Base-by-base conservation (phyloP, 352 stramenopile genomes). In the Pythium phragmiticola region DNA sequence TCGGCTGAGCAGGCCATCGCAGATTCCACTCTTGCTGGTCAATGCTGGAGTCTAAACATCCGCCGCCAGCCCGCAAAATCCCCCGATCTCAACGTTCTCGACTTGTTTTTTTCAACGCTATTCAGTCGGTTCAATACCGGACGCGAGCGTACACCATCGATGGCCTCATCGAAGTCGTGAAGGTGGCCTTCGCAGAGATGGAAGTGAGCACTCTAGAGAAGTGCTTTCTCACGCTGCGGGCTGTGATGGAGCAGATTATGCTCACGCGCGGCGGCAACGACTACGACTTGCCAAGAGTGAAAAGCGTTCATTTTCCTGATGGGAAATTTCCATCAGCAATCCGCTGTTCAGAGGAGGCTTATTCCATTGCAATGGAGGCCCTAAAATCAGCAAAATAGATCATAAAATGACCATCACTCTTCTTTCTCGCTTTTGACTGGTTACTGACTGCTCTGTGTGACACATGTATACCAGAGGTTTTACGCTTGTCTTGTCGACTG, bases 211-310 rank as follows among this genome's bases (percentile, higher is more conserved):
- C 54, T 2, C 63, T 68, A 4, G 57, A 65, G 46, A 73, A 73
- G 16, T 65, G 58, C 13, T 76, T 76, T 39, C 8, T 70, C 0
- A 71, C 66, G 7, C 46, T 76, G 1, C 66, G 71, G 39, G 56
- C 60, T 11, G 51, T 64, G 0, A 70, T 73, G 65, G 57, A 73
- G 14, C 33, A 66, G 55, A 37, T 58, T 16, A 68, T 76, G 49
- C 33, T 57, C 13, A 41, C 34, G 5, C 11, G 58, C 11, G 61
- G 69, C 0, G 45, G 23, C n/a, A 76, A 76, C 53, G 34, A 68
- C 19, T 73, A 73, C 47, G 28, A 63, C 1, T 30, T 63, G 5
- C 61, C 61, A 2, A 33, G 61, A 12, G 61, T 68, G 0, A 57
- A 57, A 16, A 36, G 33, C 1, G 11, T 17, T 1, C 36, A 58